Conservation (phyloP, 2,329 filamentous ascomycete genomes). For the Nemania abortiva region DNA sequence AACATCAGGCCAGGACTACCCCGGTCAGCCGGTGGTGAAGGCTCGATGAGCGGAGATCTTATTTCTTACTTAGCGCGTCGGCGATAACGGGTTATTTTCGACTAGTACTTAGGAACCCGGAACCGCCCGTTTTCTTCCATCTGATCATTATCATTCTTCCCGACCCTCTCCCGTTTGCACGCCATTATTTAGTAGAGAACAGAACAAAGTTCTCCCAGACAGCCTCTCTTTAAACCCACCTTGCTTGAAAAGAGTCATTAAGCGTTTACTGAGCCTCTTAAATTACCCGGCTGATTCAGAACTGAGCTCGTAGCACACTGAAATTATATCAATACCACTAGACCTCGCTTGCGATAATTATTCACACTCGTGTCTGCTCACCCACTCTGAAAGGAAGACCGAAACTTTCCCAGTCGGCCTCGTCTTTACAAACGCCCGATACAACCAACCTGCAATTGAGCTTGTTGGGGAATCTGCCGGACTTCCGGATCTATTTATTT, state of each 20-base stretch:
- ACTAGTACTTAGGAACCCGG: conserved; percentile 34
- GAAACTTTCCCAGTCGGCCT: not conserved
- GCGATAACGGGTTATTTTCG: conserved; percentile 34
- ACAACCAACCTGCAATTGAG: conserved; percentile 1
- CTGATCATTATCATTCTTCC: conserved; percentile 4
- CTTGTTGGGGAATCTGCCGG: not conserved
- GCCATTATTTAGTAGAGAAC: conserved; percentile 13
- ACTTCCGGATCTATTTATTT: conserved; percentile 4
- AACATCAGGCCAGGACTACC: conserved; percentile 27
- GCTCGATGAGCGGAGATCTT: conserved; percentile 12
- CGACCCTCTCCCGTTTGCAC: conserved; percentile 1
- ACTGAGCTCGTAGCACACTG: not conserved
- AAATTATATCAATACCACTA: conserved; percentile 3
- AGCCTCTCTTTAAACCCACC: conserved; percentile 20
- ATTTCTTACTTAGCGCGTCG: conserved; percentile 24
- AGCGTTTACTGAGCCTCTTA: not conserved
- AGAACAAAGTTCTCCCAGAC: conserved; percentile 2
- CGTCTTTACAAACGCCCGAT: not conserved
- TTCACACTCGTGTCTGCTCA: conserved; percentile 6
- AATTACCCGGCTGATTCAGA: not conserved
- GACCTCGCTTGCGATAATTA: conserved; percentile 27
- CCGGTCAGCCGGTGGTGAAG: conserved; percentile 23
- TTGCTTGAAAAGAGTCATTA: not conserved
- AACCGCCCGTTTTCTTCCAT: conserved; percentile 32
- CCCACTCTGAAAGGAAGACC: not conserved